Evolutionary conservation across 2,329 filamentous ascomycete genomes (phyloP), one percentile per base, ranked within the genome.

Genomic region (Xylaria sp.): DNA sequence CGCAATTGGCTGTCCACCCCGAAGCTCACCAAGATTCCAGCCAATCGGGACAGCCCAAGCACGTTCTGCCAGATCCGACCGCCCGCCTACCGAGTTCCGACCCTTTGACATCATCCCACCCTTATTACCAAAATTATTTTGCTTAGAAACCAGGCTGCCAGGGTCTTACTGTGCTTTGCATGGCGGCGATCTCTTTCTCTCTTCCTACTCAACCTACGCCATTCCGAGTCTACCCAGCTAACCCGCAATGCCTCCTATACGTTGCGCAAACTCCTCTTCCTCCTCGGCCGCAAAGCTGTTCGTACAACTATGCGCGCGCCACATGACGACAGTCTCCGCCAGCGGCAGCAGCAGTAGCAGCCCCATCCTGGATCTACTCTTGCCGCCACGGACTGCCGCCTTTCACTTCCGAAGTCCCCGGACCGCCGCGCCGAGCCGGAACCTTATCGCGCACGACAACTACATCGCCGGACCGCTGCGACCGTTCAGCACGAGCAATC

Each of bases 191-290:
- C 11, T 46, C 11, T 37, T 21, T 21, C 40, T 22, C 42, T 34
- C 7, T 22, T 16, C 22, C 26, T 34, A 9, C 18, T 22, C 26
- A 45, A 38, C 39, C 47, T 18, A 39, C 39, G 6, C 5, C 16
- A 20, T 29, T 11, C 17, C 19, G 7, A 52, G 56, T 48, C 56
- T 60, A 55, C 21, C 16, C 11, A 26, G 29, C 17, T 26, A 9
- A 21, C n/a, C 38, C 38, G 48, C 58, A 52, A 62, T 64, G 48
- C 56, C 63, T 21, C 59, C 64, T 13, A 44, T 66, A 55, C 69
- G 65, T 45, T 81, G 79, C 63, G 60, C 69, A 40, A 70, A 74
- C 49, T 65, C 74, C 56, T 62, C 72, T 9, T 72, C 74, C 6
- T 47, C 63, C 0, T 70, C 70, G 8, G 61, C 64, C 6, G 70